Base-by-base conservation (phyloP, 805 yeast species). In the Nakazawaea wyomingensis region DNA sequence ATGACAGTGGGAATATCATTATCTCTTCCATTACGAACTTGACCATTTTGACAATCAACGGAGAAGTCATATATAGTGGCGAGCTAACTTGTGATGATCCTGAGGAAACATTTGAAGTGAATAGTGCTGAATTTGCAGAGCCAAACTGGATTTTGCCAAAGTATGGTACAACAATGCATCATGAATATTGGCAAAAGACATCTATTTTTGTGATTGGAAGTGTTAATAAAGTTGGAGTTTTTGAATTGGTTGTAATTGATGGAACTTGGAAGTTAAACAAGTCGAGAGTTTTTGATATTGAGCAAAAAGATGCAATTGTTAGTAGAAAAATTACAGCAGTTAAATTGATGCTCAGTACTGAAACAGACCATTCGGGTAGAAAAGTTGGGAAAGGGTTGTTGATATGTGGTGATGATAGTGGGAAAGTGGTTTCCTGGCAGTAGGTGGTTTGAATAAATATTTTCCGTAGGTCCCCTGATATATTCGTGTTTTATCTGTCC, bases 1-100 rank as follows among this genome's bases (percentile, higher is more conserved):
- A 73, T 50, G 76, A 72, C 37, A 61, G 76, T 1, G 90, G 88
- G 0, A 62, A 66, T 35, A 68, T 83, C 34, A 73, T 74, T 3
- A 53, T 69, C 0, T 48, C 68, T 10, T 61, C 53, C 33, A 50
- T 40, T 41, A 58, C 44, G 31, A 41, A 28, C 0, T 44, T 79
- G 14, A 49, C 50, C 2, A 32, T 82, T 0, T 74, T 58, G 52
- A 78, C 78, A 8, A 55, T 81, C 16, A 81, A 82, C 53, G 87
- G 42, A 16, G 36, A 30, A 14, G 13, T 39, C 19, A 31, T 39
- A 5, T 26, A 14, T 13, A 24, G 21, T 35, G 30, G 86, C 1
- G 68, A 69, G 6, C 35, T 56, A 4, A 7, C 37, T 62, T 13
- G 39, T 54, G 8, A 48, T 58, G 18, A 29, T 9, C 8, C 11